phyloP scores from a whole-genome alignment of 139 green algal genomes.

The Spirogloea muscicola region DNA sequence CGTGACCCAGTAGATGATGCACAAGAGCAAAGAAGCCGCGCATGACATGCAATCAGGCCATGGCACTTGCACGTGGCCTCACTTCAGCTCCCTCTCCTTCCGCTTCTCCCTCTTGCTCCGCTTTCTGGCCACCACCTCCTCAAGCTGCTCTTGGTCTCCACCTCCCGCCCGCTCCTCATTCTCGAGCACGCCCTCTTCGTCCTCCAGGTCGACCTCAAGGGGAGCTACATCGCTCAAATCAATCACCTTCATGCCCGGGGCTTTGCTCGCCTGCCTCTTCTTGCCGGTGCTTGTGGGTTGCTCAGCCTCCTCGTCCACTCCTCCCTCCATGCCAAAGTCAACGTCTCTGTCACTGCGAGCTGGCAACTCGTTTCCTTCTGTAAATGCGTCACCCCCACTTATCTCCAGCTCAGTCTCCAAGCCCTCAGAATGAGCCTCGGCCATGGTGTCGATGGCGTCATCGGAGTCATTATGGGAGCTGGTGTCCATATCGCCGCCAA shows the following conservation, averaged over 20 bases:
- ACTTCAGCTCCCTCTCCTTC: constrained; percentile 53
- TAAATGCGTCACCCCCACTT: too few relatives aligned
- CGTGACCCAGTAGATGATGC: not conserved
- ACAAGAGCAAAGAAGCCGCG: not conserved
- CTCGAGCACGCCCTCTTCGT: constrained; percentile 31
- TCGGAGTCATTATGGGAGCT: not conserved
- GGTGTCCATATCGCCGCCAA: too few relatives aligned
- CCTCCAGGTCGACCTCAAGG: not conserved
- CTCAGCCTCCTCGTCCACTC: too few relatives aligned
- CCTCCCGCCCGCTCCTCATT: constrained; percentile 25
- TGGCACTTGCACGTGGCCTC: not conserved
- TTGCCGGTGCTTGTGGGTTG: too few relatives aligned
- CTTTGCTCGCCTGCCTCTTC: too few relatives aligned
- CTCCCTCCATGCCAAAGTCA: too few relatives aligned
- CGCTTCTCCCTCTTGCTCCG: constrained; percentile 7
- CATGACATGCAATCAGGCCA: not conserved
- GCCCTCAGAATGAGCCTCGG: constrained; percentile 50
- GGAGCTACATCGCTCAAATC: too few relatives aligned
- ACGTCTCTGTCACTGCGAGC: too few relatives aligned
- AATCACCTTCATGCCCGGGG: too few relatives aligned
- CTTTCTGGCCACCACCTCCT: not conserved
- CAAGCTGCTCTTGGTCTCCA: too few relatives aligned
- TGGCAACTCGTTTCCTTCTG: too few relatives aligned
- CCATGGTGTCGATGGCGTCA: constrained; percentile 23
- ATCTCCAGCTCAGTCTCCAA: too few relatives aligned